These are phyloP conservation scores for Vaucheria bursata DNA, from an alignment of 352 stramenopile genomes.

Conservation along the genomic window DNA sequence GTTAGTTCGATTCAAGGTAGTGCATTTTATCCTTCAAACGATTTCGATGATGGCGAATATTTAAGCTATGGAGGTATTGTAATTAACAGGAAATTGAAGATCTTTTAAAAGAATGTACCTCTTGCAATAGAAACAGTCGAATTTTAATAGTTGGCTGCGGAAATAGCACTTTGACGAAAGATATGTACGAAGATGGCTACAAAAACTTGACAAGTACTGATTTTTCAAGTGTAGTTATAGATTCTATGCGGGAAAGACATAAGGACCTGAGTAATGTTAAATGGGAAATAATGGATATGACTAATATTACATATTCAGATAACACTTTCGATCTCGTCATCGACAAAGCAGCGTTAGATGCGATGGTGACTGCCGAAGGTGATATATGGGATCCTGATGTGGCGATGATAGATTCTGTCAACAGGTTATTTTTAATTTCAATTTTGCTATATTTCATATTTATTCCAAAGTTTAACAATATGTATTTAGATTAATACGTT, in stretches of 20 bases:
- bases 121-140: neutral
- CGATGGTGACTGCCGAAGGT: slow-evolving; percentile 64
- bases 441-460: no score
- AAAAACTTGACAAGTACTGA: slow-evolving; percentile 37
- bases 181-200: slow-evolving; percentile 48
- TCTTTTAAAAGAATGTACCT: neutral
- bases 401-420: slow-evolving; percentile 14
- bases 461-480: no score
- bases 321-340: slow-evolving; percentile 64
- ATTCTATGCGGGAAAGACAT: slow-evolving; percentile 20
- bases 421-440: slow-evolving; percentile 7
- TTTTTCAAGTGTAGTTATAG: slow-evolving; percentile 39
- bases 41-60: neutral
- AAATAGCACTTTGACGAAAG: slow-evolving; percentile 36
- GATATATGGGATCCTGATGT: slow-evolving; percentile 62
- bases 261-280: slow-evolving; percentile 8
- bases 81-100: neutral
- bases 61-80: neutral
- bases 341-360: slow-evolving; percentile 74
- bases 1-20: neutral
- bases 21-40: neutral
- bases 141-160: slow-evolving; percentile 42
- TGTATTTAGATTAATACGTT: no score
- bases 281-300: slow-evolving; percentile 46
- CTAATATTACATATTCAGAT: slow-evolving; percentile 13